Evolutionary conservation across 495 filamentous ascomycete species (phyloP).

Genomic region (Aspergillus conjunctus): DNA sequence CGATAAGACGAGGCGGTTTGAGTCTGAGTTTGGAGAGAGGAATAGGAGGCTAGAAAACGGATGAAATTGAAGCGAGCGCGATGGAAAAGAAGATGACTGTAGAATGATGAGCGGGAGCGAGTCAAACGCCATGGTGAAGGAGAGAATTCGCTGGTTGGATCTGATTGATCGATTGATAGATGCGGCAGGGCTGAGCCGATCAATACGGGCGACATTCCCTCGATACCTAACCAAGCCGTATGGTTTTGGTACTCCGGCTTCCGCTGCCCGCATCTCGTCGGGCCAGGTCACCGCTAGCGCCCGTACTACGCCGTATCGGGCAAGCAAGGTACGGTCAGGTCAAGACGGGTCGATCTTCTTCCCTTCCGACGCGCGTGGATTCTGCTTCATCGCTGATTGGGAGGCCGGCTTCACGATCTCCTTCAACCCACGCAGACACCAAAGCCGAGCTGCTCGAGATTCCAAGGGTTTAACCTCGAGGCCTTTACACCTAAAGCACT

Average conservation of each 20-base stretch:
- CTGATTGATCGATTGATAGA: background rate
- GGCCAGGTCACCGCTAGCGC: background rate
- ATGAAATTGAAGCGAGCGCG: slow-evolving; percentile 1
- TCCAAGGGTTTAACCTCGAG: too few species aligned
- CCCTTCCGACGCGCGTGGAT: background rate
- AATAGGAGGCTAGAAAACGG: background rate
- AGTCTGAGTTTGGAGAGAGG: background rate
- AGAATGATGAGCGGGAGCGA: background rate
- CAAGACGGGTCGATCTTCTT: background rate
- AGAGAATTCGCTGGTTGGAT: background rate
- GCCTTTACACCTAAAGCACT: too few species aligned
- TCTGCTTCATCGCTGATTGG: slow-evolving; percentile 1
- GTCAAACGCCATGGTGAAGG: background rate
- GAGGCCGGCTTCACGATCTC: background rate
- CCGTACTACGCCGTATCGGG: background rate
- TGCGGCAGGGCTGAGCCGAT: slow-evolving; percentile 1
- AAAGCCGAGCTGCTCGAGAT: too few species aligned
- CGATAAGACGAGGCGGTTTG: background rate
- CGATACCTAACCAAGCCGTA: background rate
- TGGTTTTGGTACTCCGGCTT: background rate
- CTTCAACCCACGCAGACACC: too few species aligned
- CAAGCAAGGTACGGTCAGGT: background rate
- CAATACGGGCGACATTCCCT: background rate
- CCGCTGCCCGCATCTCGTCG: background rate
- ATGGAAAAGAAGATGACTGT: background rate